Evolutionary conservation across 495 filamentous ascomycete species (phyloP), one percentile per base, ranked within the genome.

Genomic region (Letharia lupina): DNA sequence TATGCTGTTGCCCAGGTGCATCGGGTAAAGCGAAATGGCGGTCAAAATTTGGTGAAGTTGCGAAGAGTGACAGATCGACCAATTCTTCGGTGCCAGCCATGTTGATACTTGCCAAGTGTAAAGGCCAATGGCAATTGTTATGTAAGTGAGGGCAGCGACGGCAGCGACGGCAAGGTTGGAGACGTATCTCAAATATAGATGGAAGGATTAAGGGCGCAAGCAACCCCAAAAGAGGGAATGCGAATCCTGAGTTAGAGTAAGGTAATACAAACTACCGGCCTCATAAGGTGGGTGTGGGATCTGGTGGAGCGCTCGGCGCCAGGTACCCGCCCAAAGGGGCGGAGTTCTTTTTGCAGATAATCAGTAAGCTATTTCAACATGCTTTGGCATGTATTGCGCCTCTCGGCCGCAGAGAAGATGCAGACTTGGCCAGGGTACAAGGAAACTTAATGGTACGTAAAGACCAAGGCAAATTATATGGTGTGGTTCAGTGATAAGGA

Each of bases 51-150:
- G 71, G 71, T 23, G 71, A 71, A 7, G 48, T 50, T 23, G 71
- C 67, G 65, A 73, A 73, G 3, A 73, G 56, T 13, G 71, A 73
- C 42, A 73, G 69, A 56, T 73, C 71, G n/a, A 73, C 69, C 7
- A 73, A 47, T 59, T 57, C 69, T 48, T 65, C 68, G 10, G 35
- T 23, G 41, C 39, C 59, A 39, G 68, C 54, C 70, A 72, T 72
- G 4, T 54, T 61, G 60, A 57, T 57, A 35, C 15, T 64, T 47
- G 64, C 56, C 41, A 20, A 44, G 15, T 54, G 35, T 37, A 15
- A n/a, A 31, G 45, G 20, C 11, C 11, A 41, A 20, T 18, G 9
- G 45, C 31, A 31, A 12, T 54, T 56, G 45, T 62, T 56, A 58
- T 61, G 64, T 41, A 61, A 62, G 44, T 37, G 33, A 61, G 13